Evolutionary conservation across 2,329 filamentous ascomycete species (phyloP), one percentile per base, ranked within the genome.

Genomic region (Pseudogymnoascus destructans): DNA sequence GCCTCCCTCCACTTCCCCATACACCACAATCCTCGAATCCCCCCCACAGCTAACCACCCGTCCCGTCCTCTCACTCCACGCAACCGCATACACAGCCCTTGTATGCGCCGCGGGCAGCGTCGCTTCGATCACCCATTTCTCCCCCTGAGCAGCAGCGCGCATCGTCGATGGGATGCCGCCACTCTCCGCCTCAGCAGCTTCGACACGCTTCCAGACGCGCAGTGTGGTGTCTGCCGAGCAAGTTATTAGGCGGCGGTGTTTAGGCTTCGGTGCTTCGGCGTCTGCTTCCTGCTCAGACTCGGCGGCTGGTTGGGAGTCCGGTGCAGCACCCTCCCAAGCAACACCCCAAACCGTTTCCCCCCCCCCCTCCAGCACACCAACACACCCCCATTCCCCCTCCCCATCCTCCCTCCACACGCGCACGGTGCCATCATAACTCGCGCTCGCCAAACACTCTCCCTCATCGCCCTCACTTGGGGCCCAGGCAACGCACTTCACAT

Each of bases 401-500:
- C 81, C 78, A 71, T 96, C 92, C 73, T 95, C 91, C 52, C 87
- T 81, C 19, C 42, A 49, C 19, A 49, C 11, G 13, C 42, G 6
- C 30, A 95, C 85, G 4, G 87, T 93, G 69, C 97, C 87, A 68
- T 98, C 93, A 70, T 98, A 98, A 70, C 89, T 95, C n/a, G 82
- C 86, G 67, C 86, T 93, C 35, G 33, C 59, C 59, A 42, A 60
- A 59, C 2, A 60, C 63, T 27, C 63, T 60, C 84, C 92, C 97
- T 60, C 97, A 73, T 60, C 92, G 75, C 64, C 80, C 82, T 57
- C 74, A 72, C 84, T 82, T 0, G 89, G 89, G 69, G 93, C 91
- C 93, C 93, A 98, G 2, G 84, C 82, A 1, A 98, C 88, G 63
- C 84, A 89, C 71, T 98, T 98, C 64, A 98, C 91, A 72, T 98